These are phyloP conservation scores for Heliamphora pulchella DNA, from an alignment of 179 eudicot species.

Conservation along the genomic window DNA sequence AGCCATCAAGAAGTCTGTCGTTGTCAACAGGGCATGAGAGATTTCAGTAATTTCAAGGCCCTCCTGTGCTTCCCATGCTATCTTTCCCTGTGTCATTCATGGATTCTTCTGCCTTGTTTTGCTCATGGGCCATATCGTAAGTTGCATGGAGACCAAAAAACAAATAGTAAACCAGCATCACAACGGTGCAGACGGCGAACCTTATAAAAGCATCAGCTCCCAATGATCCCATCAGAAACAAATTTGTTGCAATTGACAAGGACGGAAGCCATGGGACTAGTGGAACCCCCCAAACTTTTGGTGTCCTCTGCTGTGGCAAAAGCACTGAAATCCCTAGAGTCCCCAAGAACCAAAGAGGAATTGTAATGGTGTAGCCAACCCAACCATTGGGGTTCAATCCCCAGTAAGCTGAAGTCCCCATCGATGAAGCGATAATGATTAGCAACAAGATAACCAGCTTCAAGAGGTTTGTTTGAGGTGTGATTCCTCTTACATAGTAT, in stretches of 20 bases:
- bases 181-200: constrained; percentile 29
- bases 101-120: constrained; percentile 9
- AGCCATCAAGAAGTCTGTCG: constrained; percentile 4
- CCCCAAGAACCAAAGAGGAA: constrained; percentile 38
- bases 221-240: constrained; percentile 44
- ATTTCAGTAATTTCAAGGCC: constrained; percentile 10
- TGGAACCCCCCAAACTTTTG: constrained; percentile 44
- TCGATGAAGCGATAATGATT: constrained; percentile 28
- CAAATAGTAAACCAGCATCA: constrained; percentile 38
- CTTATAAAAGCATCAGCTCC: constrained; percentile 29
- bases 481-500: constrained; percentile 33
- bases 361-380: constrained; percentile 31
- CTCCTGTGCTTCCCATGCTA: constrained; percentile 6
- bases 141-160: constrained; percentile 50
- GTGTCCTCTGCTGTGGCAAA: constrained; percentile 31
- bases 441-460: constrained; percentile 25
- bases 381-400: constrained; percentile 27
- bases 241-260: constrained; percentile 33
- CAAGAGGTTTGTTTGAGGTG: constrained; percentile 21
- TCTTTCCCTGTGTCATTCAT: background rate
- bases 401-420: constrained; percentile 37
- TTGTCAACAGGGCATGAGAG: background rate
- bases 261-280: constrained; percentile 50
- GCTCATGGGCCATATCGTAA: constrained; percentile 34
- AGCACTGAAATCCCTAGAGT: constrained; percentile 25